Evolutionary conservation across 2,329 filamentous ascomycete genomes (phyloP).

Genomic region (Coccinonectria pachysandricola): DNA sequence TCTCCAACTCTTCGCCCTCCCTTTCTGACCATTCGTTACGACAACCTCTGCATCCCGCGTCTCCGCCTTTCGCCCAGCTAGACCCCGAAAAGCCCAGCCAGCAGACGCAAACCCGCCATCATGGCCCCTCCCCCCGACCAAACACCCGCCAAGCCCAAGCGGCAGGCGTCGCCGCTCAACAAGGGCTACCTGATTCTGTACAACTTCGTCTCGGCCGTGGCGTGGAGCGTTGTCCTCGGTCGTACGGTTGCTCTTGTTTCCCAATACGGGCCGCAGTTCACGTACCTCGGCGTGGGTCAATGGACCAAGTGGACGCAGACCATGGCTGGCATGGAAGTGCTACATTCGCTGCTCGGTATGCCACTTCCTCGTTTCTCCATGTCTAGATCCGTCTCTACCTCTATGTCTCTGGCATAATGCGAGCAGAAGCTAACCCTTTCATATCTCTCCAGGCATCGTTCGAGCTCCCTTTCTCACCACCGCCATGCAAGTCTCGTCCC

Average conservation of each 20-base stretch:
- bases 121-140: conserved; percentile 12
- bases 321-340: conserved; percentile 68
- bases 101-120: no score
- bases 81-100: no score
- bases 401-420: no score
- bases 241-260: conserved; percentile 50
- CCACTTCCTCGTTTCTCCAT: conserved; percentile 2
- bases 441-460: conserved; percentile 54
- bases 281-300: conserved; percentile 52
- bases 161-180: conserved; percentile 30
- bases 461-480: conserved; percentile 80
- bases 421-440: no score
- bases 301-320: conserved; percentile 78
- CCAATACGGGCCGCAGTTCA: conserved; percentile 43
- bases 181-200: conserved; percentile 71
- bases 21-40: no score
- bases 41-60: no score
- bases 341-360: conserved; percentile 69
- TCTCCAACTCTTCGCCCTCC: no score
- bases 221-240: conserved; percentile 70
- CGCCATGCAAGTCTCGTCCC: conserved; percentile 77
- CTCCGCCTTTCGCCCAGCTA: no score
- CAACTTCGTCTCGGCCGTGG: conserved; percentile 65
- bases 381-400: no score
- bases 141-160: conserved; percentile 15